These are phyloP conservation scores for Pseudocercospora fijiensis DNA, from an alignment of 2,329 filamentous ascomycete species.

Conservation along the genomic window DNA sequence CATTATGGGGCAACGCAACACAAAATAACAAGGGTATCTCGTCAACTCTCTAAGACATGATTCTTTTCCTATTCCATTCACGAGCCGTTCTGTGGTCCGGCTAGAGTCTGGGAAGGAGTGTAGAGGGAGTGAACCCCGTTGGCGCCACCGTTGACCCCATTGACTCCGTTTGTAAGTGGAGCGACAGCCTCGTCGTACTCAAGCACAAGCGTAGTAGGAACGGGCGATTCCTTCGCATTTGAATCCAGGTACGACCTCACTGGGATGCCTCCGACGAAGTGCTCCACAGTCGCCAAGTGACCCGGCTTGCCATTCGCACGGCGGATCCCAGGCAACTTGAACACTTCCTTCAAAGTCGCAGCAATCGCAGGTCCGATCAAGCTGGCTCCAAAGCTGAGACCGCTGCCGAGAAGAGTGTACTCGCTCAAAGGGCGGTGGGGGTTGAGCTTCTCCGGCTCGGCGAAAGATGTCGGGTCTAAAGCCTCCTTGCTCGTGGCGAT, in stretches of 20 bases:
- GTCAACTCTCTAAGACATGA: neutral
- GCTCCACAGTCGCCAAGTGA: slow-evolving; percentile 46
- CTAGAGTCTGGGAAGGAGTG: neutral
- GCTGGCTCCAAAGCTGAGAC: slow-evolving; percentile 43
- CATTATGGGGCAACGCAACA: neutral
- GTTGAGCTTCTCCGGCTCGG: slow-evolving; percentile 45
- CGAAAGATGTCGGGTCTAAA: slow-evolving; percentile 45
- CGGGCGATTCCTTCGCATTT: slow-evolving; percentile 49
- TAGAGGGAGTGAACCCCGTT: neutral
- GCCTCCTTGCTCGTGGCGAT: slow-evolving; percentile 47
- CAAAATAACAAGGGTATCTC: neutral
- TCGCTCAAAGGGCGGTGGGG: slow-evolving; percentile 44
- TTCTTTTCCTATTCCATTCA: neutral
- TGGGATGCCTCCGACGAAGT: slow-evolving; percentile 50
- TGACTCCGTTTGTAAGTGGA: neutral
- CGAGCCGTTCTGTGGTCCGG: neutral
- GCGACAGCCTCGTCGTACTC: slow-evolving; percentile 41
- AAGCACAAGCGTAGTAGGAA: slow-evolving; percentile 45
- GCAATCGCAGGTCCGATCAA: slow-evolving; percentile 44
- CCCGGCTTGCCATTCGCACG: slow-evolving; percentile 42
- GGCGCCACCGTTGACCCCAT: neutral
- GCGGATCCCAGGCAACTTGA: slow-evolving; percentile 47
- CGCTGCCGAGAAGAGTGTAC: slow-evolving; percentile 44
- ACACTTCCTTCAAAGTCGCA: slow-evolving; percentile 47
- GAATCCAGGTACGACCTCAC: slow-evolving; percentile 52